Evolutionary conservation across 139 green algal genomes (phyloP).

Genomic region (Coelastrella sp.): DNA sequence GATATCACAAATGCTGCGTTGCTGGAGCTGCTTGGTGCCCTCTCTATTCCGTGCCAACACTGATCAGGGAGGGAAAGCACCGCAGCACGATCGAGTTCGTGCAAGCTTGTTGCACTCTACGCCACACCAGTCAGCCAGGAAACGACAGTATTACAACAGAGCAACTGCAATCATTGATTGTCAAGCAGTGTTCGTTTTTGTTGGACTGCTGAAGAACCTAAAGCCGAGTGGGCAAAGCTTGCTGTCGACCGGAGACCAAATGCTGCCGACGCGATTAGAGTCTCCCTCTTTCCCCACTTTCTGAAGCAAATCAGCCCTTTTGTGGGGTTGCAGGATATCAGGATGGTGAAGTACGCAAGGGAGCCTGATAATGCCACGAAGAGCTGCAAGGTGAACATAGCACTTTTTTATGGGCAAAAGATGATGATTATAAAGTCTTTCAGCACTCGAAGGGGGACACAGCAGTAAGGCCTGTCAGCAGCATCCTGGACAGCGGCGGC

Average conservation of each 20-base stretch:
- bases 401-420: neutral
- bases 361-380: constrained; percentile 80
- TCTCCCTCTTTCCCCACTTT: neutral
- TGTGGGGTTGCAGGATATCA: constrained; percentile 24
- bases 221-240: neutral
- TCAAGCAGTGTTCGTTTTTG: too few relatives aligned
- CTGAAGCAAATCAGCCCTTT: neutral
- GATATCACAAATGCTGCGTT: too few relatives aligned
- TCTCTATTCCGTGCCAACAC: too few relatives aligned
- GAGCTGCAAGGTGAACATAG: constrained; percentile 71
- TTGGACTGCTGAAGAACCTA: neutral
- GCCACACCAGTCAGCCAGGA: too few relatives aligned
- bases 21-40: too few relatives aligned
- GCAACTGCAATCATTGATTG: too few relatives aligned
- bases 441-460: neutral
- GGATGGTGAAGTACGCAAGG: constrained; percentile 89
- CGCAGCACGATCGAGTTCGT: too few relatives aligned
- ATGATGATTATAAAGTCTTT: neutral
- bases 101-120: too few relatives aligned
- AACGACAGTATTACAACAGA: too few relatives aligned
- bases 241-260: neutral
- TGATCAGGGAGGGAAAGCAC: too few relatives aligned
- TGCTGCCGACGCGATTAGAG: neutral
- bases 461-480: neutral
- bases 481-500: neutral